Evolutionary conservation across 75 land plant species (phyloP), one percentile per base, ranked within the genome.

Genomic region (Sequoia sempervirens): DNA sequence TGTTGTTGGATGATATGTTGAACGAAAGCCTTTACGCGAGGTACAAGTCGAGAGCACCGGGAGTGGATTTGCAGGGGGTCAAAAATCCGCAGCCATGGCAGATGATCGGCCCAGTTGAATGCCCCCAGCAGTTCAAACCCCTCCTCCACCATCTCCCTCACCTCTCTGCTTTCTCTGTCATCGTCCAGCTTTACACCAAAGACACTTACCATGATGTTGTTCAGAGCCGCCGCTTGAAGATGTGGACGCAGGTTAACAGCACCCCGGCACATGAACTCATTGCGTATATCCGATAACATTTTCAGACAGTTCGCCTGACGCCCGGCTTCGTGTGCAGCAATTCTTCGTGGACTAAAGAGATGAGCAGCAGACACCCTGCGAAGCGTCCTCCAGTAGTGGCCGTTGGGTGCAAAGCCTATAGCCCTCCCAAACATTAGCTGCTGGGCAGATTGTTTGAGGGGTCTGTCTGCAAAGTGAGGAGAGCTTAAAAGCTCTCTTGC

Each of bases 361-460:
- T 50, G 53, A 18, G 88, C 87, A 0, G 96, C 87, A 0, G 95
- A 89, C 80, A 95, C 89, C 45, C 95, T 73, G 5, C 96, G 79
- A 5, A 95, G 83, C 26, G 81, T 82, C 23, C 93, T 81, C 96
- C 96, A 95, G 86, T 93, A 93, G 1, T 87, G 88, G 41, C 96
- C 93, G n/a, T 87, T 85, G 2, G 74, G 43, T 66, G 82, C 10
- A 50, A 50, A 50, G 53, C 53, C 53, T 50, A 50, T 50, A 0
- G 53, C 53, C 53, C 53, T 50, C 53, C 82, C 86, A 76, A 95
- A 95, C 87, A 95, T 88, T 20, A 95, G 91, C 75, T 75, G 66
- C 69, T 87, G 81, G 34, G 96, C 95, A 12, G 95, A 91, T 45
- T 90, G 86, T 85, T 95, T 95, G 47, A 95, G 80, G 0, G 96